A percentile compares a stretch with the other conserved stretches of the same genome.
These are phyloP conservation scores for Nicotiana otophora DNA, from an alignment of 257 asterid species.

Conservation along the genomic window DNA sequence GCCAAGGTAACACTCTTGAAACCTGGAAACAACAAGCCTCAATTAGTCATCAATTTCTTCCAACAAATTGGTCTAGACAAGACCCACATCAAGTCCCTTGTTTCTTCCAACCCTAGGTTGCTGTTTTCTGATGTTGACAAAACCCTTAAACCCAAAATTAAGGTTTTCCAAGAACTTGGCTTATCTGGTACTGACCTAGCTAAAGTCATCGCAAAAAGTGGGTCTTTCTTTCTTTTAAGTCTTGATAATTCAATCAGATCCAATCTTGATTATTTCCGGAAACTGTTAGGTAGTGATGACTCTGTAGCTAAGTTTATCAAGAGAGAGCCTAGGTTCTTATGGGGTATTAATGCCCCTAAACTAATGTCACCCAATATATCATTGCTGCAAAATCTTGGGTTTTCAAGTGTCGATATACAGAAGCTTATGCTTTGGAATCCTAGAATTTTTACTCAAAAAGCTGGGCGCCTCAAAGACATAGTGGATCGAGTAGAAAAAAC, in stretches of 20 bases:
- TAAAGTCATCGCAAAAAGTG: background rate
- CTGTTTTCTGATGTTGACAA: too few species aligned
- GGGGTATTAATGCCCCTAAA: too few species aligned
- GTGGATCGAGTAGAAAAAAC: conserved; percentile 3
- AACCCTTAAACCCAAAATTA: conserved; percentile 8
- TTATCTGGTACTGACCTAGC: background rate
- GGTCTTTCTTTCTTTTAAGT: background rate
- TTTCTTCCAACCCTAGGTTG: background rate
- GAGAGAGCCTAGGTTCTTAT: background rate
- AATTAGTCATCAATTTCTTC: too few species aligned
- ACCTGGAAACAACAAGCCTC: too few species aligned
- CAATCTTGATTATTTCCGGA: conserved; percentile 1
- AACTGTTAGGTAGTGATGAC: background rate
- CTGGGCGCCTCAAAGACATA: background rate
- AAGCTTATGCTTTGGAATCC: background rate
- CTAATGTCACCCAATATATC: background rate
- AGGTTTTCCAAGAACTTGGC: conserved; percentile 6
- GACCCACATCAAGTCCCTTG: conserved; percentile 15
- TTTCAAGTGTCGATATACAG: background rate
- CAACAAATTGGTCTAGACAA: too few species aligned
- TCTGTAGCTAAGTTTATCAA: conserved; percentile 4
- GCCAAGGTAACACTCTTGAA: too few species aligned
- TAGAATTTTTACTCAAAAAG: background rate
- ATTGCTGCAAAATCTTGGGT: background rate
- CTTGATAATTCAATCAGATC: too few species aligned